These are phyloP conservation scores for Boletus huronensis DNA, from an alignment of 768 basidiomycete species.

Conservation along the genomic window DNA sequence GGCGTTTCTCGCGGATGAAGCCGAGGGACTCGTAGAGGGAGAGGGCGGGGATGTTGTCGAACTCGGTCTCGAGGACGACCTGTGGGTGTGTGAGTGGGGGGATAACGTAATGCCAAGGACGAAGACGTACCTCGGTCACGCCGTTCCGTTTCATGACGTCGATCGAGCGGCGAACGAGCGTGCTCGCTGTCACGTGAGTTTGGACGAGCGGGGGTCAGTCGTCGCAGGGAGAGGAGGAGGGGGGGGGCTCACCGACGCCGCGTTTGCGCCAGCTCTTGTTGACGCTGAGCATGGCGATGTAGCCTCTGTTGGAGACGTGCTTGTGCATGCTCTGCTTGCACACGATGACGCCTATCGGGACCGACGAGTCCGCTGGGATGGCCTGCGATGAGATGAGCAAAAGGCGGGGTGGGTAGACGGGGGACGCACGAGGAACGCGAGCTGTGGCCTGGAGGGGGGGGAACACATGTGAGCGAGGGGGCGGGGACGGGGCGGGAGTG, in stretches of 20 bases:
- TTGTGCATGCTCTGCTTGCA: slow-evolving; percentile 95
- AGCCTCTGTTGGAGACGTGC: slow-evolving; percentile 76
- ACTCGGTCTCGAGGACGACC: slow-evolving; percentile 96
- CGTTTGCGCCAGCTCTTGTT: slow-evolving; percentile 79
- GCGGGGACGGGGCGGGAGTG: accelerated
- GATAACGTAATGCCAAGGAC: neutral
- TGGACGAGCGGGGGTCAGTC: neutral
- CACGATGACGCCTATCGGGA: slow-evolving; percentile 87
- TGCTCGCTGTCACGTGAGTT: slow-evolving; percentile 55
- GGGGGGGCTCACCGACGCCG: slow-evolving; percentile 76
- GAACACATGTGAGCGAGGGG: slow-evolving; percentile 4
- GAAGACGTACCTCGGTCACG: slow-evolving; percentile 73
- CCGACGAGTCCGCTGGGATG: slow-evolving; percentile 31
- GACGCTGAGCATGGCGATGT: slow-evolving; percentile 98
- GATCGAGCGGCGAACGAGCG: slow-evolving; percentile 79
- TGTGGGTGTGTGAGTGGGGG: slow-evolving; percentile 34
- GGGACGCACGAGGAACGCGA: slow-evolving; percentile 66
- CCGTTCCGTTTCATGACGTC: slow-evolving; percentile 78
- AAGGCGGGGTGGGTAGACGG: accelerated
- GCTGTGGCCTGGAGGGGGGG: slow-evolving; percentile 70
- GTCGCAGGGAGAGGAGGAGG: neutral
- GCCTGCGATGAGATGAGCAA: slow-evolving; percentile 21
- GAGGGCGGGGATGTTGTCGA: slow-evolving; percentile 85
- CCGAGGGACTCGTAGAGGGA: slow-evolving; percentile 89
- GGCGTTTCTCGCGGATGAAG: slow-evolving; percentile 92